A percentile compares a stretch with the other conserved stretches of the same genome.
phyloP scores from a whole-genome alignment of 1,284 basidiomycete genomes.

The Trametes polyzona region DNA sequence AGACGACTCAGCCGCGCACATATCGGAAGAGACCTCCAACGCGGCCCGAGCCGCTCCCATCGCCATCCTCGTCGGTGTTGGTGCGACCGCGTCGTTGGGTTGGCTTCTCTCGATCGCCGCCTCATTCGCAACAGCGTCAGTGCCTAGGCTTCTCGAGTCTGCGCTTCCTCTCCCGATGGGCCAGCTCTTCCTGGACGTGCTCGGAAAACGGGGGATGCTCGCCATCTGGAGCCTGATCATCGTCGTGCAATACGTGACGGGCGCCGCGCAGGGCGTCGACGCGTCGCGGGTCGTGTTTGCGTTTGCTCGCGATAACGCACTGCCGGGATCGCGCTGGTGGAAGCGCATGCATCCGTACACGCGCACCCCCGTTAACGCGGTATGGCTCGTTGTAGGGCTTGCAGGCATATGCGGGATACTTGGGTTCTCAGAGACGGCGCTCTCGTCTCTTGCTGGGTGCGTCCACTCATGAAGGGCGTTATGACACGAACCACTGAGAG shows the following conservation, averaged over 20 bases:
- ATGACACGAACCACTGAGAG: not conserved
- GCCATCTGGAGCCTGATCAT: constrained; percentile 73
- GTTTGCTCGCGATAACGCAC: constrained; percentile 72
- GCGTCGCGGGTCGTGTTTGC: constrained; percentile 77
- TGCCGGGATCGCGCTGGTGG: constrained; percentile 73
- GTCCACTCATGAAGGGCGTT: constrained; percentile 22
- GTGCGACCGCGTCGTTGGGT: constrained; percentile 61
- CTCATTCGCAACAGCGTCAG: constrained; percentile 65
- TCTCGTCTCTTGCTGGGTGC: constrained; percentile 70
- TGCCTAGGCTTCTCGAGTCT: constrained; percentile 53
- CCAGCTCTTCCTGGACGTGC: constrained; percentile 65
- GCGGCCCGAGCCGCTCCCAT: constrained; percentile 73
- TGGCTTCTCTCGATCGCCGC: constrained; percentile 68
- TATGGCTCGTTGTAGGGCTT: constrained; percentile 70
- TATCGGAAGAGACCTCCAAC: constrained; percentile 73
- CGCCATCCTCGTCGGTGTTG: constrained; percentile 72
- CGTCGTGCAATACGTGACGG: constrained; percentile 71
- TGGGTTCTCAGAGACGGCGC: constrained; percentile 65
- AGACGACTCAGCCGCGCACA: constrained; percentile 82
- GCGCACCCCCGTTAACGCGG: constrained; percentile 72
- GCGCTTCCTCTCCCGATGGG: constrained; percentile 70
- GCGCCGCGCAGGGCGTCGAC: constrained; percentile 75
- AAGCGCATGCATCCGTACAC: constrained; percentile 60
- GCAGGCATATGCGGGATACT: constrained; percentile 64
- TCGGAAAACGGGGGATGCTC: constrained; percentile 73